Base-by-base conservation (phyloP, 1,139 yeast genomes). In the Candida tetrigidarum region DNA sequence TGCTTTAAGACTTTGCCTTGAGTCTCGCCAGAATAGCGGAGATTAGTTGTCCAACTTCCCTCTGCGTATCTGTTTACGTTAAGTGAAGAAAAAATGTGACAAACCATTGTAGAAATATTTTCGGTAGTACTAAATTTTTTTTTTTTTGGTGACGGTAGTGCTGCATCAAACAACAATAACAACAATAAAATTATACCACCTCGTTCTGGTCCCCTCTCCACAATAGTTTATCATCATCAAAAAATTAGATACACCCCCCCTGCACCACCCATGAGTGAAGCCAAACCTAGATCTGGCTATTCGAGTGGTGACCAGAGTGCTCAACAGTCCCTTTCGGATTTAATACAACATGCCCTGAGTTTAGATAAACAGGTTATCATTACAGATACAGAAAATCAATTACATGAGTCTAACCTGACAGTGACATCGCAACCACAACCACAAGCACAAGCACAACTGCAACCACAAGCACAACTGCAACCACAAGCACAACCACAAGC, bases 301-400 rank as follows among this genome's bases (percentile, higher is more conserved):
- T 34, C 37, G 7, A 34, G 28, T 34, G 19, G 18, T 6, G 28
- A 34, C 5, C 37, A 34, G n/a, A 34, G 37, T 34, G 37, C 16
- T 23, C 27, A 9, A 12, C 37, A 34, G 12, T 34, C 37, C 7
- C 4, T 22, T 14, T 34, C 37, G 5, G 37, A 22, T 14, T 23
- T 22, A 11, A 22, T 12, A 14, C 27, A 34, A 10, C 5, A 22
- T 22, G n/a, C 29, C 4, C 33, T 4, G 36, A n/a, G 22, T 19
- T 1, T 10, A n/a, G 25, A 5, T 5, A 32, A 25, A 7, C 39
- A 11, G n/a, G 7, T 3, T 8, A 20, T 27, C 39, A 14, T 14
- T 12, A 11, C 23, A 4, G 23, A 36, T 9, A 10, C 26, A 12
- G 39, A 37, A 6, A 18, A 10, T 22, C 28, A 27, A 11, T 25